These are phyloP conservation scores for Annulohypoxylon nitens DNA, from an alignment of 495 filamentous ascomycete genomes.

Conservation along the genomic window DNA sequence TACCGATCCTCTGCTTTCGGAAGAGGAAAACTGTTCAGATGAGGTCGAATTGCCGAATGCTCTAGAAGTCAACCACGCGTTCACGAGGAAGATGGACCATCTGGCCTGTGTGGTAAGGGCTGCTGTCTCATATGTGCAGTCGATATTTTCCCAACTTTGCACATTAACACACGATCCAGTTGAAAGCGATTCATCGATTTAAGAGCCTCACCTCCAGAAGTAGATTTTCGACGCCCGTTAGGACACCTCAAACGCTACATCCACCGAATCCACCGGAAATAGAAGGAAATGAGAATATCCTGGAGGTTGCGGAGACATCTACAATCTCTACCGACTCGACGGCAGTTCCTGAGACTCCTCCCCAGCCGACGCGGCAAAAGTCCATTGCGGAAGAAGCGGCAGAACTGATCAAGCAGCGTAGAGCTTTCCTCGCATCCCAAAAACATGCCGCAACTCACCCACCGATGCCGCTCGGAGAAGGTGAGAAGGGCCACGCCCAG, in stretches of 20 bases:
- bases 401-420: slow-evolving; percentile 55
- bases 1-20: slow-evolving; percentile 81
- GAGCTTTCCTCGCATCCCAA: slow-evolving; percentile 50
- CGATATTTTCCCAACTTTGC: background rate
- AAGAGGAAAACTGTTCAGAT: slow-evolving; percentile 87
- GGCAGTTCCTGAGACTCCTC: slow-evolving; percentile 69
- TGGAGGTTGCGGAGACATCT: background rate
- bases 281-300: slow-evolving; percentile 14
- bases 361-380: slow-evolving; percentile 41
- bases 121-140: background rate
- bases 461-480: slow-evolving; percentile 31
- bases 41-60: slow-evolving; percentile 84
- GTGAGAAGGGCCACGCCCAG: slow-evolving; percentile 71
- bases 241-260: slow-evolving; percentile 19
- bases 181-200: slow-evolving; percentile 93
- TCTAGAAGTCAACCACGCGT: slow-evolving; percentile 89
- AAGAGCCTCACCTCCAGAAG: slow-evolving; percentile 66
- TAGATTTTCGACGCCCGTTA: slow-evolving; percentile 49
- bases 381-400: slow-evolving; percentile 57
- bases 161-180: slow-evolving; percentile 62
- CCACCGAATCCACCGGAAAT: slow-evolving; percentile 19
- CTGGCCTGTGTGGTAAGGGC: slow-evolving; percentile 83
- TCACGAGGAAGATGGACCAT: slow-evolving; percentile 87
- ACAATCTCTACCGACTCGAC: slow-evolving; percentile 56
- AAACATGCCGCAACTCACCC: slow-evolving; percentile 44